These are phyloP conservation scores for Quercus dentata DNA, from an alignment of 306 rosid species.

Conservation along the genomic window DNA sequence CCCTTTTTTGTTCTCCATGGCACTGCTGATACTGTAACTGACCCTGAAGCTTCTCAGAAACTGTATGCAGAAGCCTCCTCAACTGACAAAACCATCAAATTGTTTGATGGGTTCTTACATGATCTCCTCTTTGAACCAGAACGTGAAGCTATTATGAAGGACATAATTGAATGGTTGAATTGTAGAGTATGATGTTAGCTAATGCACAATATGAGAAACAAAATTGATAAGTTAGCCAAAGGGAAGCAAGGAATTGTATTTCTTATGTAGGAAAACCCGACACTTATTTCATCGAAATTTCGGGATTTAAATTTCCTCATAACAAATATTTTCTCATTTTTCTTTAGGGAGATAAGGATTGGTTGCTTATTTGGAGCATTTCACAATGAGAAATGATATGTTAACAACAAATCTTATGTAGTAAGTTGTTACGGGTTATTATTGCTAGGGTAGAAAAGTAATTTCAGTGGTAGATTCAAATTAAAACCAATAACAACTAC, in stretches of 20 bases:
- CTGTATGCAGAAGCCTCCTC: constrained; percentile 72
- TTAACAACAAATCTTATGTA: no score
- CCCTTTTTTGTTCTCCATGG: constrained; percentile 95
- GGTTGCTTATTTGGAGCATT: neutral
- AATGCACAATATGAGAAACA: neutral
- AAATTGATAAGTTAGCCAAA: no score
- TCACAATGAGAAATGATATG: no score
- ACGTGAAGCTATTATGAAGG: constrained; percentile 44
- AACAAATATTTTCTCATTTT: neutral
- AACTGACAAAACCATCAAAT: constrained; percentile 65
- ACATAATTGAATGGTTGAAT: constrained; percentile 72
- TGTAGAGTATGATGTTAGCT: constrained; percentile 41
- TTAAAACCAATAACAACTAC: no score
- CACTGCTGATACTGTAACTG: constrained; percentile 75
- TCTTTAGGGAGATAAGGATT: neutral
- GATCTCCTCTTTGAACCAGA: constrained; percentile 91
- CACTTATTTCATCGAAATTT: no score
- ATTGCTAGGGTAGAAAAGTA: no score
- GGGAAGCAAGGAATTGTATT: no score
- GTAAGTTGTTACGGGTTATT: accelerated
- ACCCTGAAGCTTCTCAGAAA: constrained; percentile 66
- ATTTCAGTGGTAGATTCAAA: no score
- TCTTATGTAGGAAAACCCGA: no score
- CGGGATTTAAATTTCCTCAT: neutral
- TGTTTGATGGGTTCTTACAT: constrained; percentile 68